Evolutionary conservation across 768 basidiomycete species (phyloP), one percentile per base, ranked within the genome.

Genomic region (Boletus pseudo-olivaceus): DNA sequence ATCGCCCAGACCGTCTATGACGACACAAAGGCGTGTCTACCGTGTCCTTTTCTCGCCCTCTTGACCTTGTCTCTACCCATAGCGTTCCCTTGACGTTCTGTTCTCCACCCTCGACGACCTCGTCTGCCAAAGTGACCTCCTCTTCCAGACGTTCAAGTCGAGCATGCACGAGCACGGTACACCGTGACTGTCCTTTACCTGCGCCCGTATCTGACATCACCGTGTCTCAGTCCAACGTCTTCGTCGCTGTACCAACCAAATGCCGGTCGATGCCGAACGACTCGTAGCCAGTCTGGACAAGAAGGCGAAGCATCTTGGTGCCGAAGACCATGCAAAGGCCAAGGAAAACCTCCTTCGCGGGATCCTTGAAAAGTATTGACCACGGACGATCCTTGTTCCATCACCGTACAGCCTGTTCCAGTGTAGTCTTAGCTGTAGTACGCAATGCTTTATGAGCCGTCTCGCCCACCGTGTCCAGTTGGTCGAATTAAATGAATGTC

Each of bases 271-370:
- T 42, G 66, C 81, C 32, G 86, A 87, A 61, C 75, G 75, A 40
- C 74, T 75, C 8, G 78, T 85, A 46, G 68, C 75, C 2, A 66
- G 63, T 12, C 69, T 83, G 8, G 85, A 88, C 56, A 84, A 82
- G 67, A 77, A 78, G 54, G 70, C 72, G 56, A 82, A 78, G 56
- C 69, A 70, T 14, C 60, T 72, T 15, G 62, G 67, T 17, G 69
- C 65, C 47, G 56, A 72, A 37, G 71, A 72, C 39, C 61, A 69
- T 32, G 65, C 63, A 49, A 72, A 56, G 46, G 69, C 69, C 40
- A 71, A 72, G 32, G 69, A 71, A 54, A 72, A 58, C 50, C 66
- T 71, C 12, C 65, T 71, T 12, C 69, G 69, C 11, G 68, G 71
- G 20, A 71, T 71, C 30, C 58, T 71, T 15, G 69, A 71, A 51